Evolutionary conservation across 2,329 filamentous ascomycete genomes (phyloP), one percentile per base, ranked within the genome.

Genomic region (Bipolaris bicolor): DNA sequence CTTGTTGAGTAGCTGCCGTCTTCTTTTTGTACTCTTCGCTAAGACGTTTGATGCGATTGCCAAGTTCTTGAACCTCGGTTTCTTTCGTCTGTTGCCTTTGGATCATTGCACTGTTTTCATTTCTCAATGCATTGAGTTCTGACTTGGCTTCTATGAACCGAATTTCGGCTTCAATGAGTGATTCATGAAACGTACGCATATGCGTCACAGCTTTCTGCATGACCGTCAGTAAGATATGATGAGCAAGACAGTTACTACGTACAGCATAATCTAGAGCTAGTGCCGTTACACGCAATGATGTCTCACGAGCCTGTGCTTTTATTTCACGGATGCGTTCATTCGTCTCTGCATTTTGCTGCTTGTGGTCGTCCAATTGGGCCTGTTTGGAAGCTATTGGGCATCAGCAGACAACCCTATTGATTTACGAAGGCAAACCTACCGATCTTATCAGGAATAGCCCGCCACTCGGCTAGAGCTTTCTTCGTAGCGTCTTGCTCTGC

Each of bases 111-210:
- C 59, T 29, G 51, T 92, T 91, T 56, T 88, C 87, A 15, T 80
- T 79, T 66, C 86, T 84, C n/a, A 97, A 80, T 5, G 85, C 84
- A 43, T 86, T 82, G 2, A 90, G 76, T 68, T 99, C 95, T 0
- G 92, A 97, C n/a, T 82, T 76, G 1, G 92, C 93, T 79, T 99
- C 95, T 29, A 96, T 84, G 0, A 85, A 79, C 59, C 87, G 82
- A 43, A 97, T 82, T 64, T 90, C 84, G 1, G 85, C 86, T 66
- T 93, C 87, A 15, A 93, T 76, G 10, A 91, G 78, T 13, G 84
- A 83, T 44, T 88, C 82, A 50, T 90, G 86, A 5, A 86, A 82
- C 47, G 80, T 76, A 13, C 86, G 84, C 43, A 96, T 83, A 18
- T 77, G 71, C n/a, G 83, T 82, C 7, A 96, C 83, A 4, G 85